A percentile compares a stretch with the other conserved stretches of the same genome.
These are phyloP conservation scores for Nepenthes gracilis DNA, from an alignment of 148 eudicot species.

Conservation along the genomic window DNA sequence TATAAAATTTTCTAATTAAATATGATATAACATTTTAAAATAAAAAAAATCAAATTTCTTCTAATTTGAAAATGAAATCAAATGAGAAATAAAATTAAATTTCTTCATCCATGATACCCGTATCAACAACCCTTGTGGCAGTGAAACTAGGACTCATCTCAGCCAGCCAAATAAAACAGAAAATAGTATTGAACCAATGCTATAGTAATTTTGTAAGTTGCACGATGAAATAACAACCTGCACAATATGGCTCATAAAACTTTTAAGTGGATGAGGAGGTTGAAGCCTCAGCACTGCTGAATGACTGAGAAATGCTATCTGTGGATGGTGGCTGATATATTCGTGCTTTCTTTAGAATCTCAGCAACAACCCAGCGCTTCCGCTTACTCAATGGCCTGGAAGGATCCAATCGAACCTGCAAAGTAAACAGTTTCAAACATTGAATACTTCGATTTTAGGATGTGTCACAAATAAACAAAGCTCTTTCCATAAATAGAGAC, in stretches of 20 bases:
- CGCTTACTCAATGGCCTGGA: slow-evolving; percentile 91
- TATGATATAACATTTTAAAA: too few relatives aligned
- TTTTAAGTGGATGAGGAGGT: slow-evolving; percentile 28
- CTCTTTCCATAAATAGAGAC: too few relatives aligned
- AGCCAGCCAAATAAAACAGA: too few relatives aligned
- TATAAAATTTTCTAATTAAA: too few relatives aligned
- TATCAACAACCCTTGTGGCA: too few relatives aligned
- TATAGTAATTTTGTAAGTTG: too few relatives aligned
- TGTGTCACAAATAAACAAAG: neutral
- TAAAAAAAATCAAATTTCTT: too few relatives aligned
- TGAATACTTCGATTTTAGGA: neutral
- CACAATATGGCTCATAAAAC: neutral
- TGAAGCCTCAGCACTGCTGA: slow-evolving; percentile 24
- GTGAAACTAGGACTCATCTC: too few relatives aligned
- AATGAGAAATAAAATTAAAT: too few relatives aligned
- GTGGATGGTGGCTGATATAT: slow-evolving; percentile 56
- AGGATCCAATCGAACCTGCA: slow-evolving; percentile 80
- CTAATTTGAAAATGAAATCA: too few relatives aligned
- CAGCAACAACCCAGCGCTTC: slow-evolving; percentile 80
- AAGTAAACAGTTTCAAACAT: slow-evolving; percentile 4
- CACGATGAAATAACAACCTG: neutral
- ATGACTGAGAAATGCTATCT: slow-evolving; percentile 15
- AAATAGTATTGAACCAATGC: too few relatives aligned
- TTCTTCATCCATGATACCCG: too few relatives aligned
- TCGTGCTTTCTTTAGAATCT: slow-evolving; percentile 80